Evolutionary conservation across 2,329 filamentous ascomycete genomes (phyloP).

Genomic region (Periconia macrospinosa): DNA sequence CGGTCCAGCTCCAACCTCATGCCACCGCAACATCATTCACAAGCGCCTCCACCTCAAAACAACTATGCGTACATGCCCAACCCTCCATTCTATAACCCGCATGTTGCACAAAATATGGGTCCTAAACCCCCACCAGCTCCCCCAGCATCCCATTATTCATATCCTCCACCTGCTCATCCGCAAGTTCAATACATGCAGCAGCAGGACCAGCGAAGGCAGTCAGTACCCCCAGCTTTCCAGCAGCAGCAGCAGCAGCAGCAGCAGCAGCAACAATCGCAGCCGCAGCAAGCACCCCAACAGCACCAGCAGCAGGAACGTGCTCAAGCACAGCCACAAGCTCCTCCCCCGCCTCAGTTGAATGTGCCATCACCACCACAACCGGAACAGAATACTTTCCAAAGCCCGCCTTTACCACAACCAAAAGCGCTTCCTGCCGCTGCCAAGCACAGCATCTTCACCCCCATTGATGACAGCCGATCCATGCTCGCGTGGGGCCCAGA

Average conservation of each 20-base stretch:
- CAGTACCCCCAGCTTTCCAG: slow-evolving; percentile 70
- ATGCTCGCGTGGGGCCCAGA: slow-evolving; percentile 68
- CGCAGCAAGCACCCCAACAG: slow-evolving; percentile 65
- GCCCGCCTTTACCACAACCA: slow-evolving; percentile 60
- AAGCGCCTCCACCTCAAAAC: slow-evolving; percentile 63
- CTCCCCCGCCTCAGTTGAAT: slow-evolving; percentile 35
- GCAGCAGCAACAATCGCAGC: slow-evolving; percentile 71
- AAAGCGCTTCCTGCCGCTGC: slow-evolving; percentile 66
- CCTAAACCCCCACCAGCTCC: slow-evolving; percentile 43
- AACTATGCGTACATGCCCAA: slow-evolving; percentile 85
- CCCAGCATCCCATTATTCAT: slow-evolving; percentile 48
- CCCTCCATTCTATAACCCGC: slow-evolving; percentile 80
- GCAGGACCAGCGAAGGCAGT: slow-evolving; percentile 74
- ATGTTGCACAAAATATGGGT: slow-evolving; percentile 53
- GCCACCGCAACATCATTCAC: slow-evolving; percentile 64
- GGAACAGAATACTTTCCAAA: slow-evolving; percentile 56
- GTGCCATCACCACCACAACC: slow-evolving; percentile 54
- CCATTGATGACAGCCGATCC: slow-evolving; percentile 90
- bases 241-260: slow-evolving; percentile 55
- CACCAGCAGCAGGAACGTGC: slow-evolving; percentile 47
- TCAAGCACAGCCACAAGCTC: slow-evolving; percentile 55
- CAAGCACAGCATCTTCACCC: slow-evolving; percentile 92
- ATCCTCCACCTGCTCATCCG: slow-evolving; percentile 47
- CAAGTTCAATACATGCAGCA: slow-evolving; percentile 70
- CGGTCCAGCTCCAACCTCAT: slow-evolving; percentile 74